Evolutionary conservation across 192 early-diverging fungal genomes (phyloP), one percentile per base, ranked within the genome.

Genomic region (Phlyctochytrium planicorne): DNA sequence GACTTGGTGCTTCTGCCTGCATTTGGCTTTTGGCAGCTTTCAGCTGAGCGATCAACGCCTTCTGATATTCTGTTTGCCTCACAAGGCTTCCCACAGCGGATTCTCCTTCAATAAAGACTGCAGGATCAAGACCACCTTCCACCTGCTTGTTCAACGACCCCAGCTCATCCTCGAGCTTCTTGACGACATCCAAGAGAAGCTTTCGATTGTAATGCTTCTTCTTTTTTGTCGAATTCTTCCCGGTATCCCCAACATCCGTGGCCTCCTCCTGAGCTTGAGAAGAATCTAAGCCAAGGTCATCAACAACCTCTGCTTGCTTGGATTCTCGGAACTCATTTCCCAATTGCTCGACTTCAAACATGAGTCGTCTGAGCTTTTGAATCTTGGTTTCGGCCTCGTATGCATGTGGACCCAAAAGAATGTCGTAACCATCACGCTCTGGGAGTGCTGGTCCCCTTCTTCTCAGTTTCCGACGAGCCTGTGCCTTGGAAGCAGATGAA

Each of bases 261-360:
- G 2, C 55, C 25, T 62, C 55, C 24, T 2, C 40, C 16, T 73
- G 6, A 60, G 17, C 37, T 17, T 14, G 3, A 53, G 33, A 36
- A 23, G 40, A n/a, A 34, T 75, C 27, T n/a, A 20, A 37, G n/a
- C 30, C 14, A 12, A 6, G 34, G 34, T 61, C 69, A 25, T 68
- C 67, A 71, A 17, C 67, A 3, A 27, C 68, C 12, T 64, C 69
- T 6, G 14, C 71, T 50, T 69, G 53, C 61, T 66, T 33, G 14
- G 59, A 34, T 23, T 29, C 35, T 23, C 69, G 59, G 1, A 93
- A 60, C 68, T 92, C 89, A 60, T 86, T 82, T 23, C 72, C 76
- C 2, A 96, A 85, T 61, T 96, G 91, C 64, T 93, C 88, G 6
- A 91, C 88, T 71, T 96, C 94, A 65, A 81, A 89, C 67, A 91